Evolutionary conservation across 73 alveolate genomes (phyloP), one percentile per base, ranked within the genome.

Genomic region (Blepharisma japonicum): DNA sequence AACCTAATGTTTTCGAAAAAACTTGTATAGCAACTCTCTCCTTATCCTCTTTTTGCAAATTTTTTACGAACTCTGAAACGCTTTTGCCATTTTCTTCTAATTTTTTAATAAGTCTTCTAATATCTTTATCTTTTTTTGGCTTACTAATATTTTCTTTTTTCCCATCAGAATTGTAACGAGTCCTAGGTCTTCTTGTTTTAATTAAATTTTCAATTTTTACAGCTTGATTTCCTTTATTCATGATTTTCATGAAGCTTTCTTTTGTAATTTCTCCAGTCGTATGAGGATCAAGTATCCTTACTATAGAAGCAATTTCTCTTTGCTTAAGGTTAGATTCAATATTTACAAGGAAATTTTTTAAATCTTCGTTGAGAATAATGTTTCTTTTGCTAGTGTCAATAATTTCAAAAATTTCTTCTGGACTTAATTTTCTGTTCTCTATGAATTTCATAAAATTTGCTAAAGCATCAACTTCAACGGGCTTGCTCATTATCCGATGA

Each of bases 281-380:
- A 25, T 61, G 47, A 20, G 46, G 18, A 61, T 61, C 74, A 9
- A 61, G 47, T 20, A 61, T 18, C 14, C 23, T 39, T 25, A 61
- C 47, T 61, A 61, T 14, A 61, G 46, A n/a, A 8, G 23, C 23
- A 14, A 25, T 11, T 61, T 61, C 74, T 61, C 74, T 61, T 25
- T 61, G 14, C 11, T 18, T 61, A n/a, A 61, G 14, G 47, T 32
- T 32, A 1, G 42, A 32, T 32, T 39, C 74, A 25, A 61, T 18
- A 9, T 14, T 9, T 18, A 8, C 3, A 61, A 11, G 18, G 39
- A 61, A 14, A 18, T 3, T 20, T 25, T 39, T 14, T 18, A 61
- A 39, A 14, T 61, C 74, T 61, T 20, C 47, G 14, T 14, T 14
- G 23, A 9, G 11, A 20, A 61, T 25, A 1, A 25, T 0, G 50